Evolutionary conservation across 257 asterid genomes (phyloP).

Genomic region (Nicotiana sylvestris): DNA sequence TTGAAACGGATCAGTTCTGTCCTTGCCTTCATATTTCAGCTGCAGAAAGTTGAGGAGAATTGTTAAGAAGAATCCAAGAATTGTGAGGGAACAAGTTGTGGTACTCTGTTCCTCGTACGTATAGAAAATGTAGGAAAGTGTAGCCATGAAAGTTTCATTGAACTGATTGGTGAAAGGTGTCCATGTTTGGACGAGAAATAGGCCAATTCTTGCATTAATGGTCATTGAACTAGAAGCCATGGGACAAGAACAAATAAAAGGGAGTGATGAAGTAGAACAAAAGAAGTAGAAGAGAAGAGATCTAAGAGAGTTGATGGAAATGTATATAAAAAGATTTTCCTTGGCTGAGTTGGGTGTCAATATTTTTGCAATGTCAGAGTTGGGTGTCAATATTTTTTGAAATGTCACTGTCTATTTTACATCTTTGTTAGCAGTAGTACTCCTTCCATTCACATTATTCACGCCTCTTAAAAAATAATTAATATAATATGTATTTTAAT

Average conservation of each 20-base stretch:
- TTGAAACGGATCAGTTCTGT: constrained; percentile 9
- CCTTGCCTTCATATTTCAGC: constrained; percentile 10
- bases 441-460: too few relatives aligned
- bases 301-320: too few relatives aligned
- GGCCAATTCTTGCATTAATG: neutral
- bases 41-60: constrained; percentile 3
- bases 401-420: too few relatives aligned
- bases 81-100: neutral
- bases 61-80: neutral
- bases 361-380: neutral
- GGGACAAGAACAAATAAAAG: neutral
- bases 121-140: neutral
- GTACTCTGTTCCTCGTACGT: neutral
- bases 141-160: neutral
- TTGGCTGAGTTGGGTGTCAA: neutral
- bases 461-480: too few relatives aligned
- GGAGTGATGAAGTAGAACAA: neutral
- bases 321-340: neutral
- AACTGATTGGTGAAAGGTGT: neutral
- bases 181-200: neutral
- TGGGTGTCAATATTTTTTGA: neutral
- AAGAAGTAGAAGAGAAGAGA: too few relatives aligned
- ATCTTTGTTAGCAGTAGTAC: too few relatives aligned
- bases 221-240: neutral
- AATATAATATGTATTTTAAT: too few relatives aligned